Base-by-base conservation (phyloP, 202 grass and related monocot genomes). In the Bolboschoenoplectus hybrid region DNA sequence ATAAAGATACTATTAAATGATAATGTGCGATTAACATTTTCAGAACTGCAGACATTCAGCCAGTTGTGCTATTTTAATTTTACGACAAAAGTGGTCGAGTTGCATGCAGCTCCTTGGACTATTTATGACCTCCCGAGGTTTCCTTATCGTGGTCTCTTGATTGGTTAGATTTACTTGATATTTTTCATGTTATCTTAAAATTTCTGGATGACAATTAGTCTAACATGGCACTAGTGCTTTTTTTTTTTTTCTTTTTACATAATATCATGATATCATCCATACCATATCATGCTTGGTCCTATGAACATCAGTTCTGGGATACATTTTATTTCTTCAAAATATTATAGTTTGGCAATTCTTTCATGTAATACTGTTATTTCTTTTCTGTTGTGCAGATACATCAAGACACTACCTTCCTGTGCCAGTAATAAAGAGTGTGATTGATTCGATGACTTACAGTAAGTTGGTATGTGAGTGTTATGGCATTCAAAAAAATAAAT, bases 401-500 rank as follows among this genome's bases (percentile, higher is more conserved):
- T 88, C 90, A 10, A 87, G 96, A 11, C 96, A 98, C 78, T 98
- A 91, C 57, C 91, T 98, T 46, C 96, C 96, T 72, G 60, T 96
- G 40, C 82, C 80, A 43, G 68, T 79, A 89, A 95, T 98, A 86
- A 95, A 98, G 88, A 47, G 85, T 86, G 91, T 98, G n/a, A 98
- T 98, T 81, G 93, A 98, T 95, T 89, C 93, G 84, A 98, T 98
- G 93, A 62, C 96, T 70, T 98, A 94, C 85, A 98, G 91, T 90
- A 98, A 98, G 88, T 78, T 98, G 89, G 96, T 96, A 72, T 47
- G 68, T 71, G 90, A 11, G 85, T 91, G 7, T 88, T 7, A 60
- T 83, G 55, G 55, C 32, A 78, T 57, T 34, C 2, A 40, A 72
- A 1, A 10, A 5, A 57, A 78, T 78, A 57, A 78, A 55, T 16